Evolutionary conservation across 768 basidiomycete genomes (phyloP).

Genomic region (Rhodotorula toruloides): DNA sequence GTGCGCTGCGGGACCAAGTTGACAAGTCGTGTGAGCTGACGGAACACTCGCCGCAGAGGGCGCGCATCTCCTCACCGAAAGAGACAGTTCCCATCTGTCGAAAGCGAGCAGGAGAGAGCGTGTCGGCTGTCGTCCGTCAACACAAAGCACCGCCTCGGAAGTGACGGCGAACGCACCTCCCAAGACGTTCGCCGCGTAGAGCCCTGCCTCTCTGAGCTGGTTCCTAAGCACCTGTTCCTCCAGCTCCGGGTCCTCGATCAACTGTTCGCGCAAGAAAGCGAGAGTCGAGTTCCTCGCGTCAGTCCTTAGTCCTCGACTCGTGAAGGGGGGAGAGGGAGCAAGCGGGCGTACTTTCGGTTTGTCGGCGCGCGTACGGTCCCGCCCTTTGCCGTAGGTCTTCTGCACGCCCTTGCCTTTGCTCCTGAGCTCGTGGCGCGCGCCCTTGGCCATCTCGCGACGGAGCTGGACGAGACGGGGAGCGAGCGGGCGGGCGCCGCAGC

Average conservation of each 20-base stretch:
- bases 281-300: background rate
- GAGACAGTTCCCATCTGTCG: conserved; percentile 76
- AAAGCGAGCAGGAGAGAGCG: background rate
- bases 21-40: too few species aligned
- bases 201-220: conserved; percentile 69
- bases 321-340: background rate
- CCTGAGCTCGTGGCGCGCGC: background rate
- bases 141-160: background rate
- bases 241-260: conserved; percentile 35
- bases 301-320: too few species aligned
- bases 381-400: background rate
- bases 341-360: background rate
- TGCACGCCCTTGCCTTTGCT: background rate
- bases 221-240: conserved; percentile 52
- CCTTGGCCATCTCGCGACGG: conserved; percentile 1
- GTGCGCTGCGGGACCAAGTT: too few species aligned
- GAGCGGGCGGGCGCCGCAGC: background rate
- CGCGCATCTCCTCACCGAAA: too few species aligned
- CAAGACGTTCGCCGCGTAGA: conserved; percentile 79
- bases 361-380: conserved; percentile 15
- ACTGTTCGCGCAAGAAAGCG: conserved; percentile 5
- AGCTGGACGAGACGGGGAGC: background rate
- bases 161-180: conserved; percentile 47
- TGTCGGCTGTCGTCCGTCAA: too few species aligned
- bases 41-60: too few species aligned